Evolutionary conservation across 345 rosid genomes (phyloP).

Genomic region (Zanthoxylum bungeanum): DNA sequence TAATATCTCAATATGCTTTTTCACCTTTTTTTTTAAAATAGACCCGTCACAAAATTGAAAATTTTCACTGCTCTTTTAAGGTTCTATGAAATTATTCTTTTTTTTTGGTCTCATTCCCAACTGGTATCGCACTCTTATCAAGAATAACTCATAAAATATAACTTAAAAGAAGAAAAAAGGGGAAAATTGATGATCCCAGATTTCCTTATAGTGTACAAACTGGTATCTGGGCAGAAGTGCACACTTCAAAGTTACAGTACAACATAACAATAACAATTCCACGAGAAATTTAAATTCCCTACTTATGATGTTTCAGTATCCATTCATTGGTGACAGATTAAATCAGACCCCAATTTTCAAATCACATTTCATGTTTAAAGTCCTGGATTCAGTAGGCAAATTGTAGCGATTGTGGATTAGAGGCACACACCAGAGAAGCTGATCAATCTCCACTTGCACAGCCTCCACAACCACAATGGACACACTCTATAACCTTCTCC

Average conservation of each 20-base stretch:
- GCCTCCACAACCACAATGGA: slow-evolving; percentile 82
- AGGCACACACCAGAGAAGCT: neutral
- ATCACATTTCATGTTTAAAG: neutral
- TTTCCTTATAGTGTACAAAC: neutral
- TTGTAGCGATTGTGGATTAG: no score
- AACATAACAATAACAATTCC: neutral
- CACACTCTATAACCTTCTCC: slow-evolving; percentile 81
- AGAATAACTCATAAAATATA: no score
- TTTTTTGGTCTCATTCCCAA: neutral
- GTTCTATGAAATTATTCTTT: no score
- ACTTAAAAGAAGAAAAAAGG: neutral
- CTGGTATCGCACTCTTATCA: neutral
- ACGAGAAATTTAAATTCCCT: neutral
- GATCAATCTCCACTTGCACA: slow-evolving; percentile 77
- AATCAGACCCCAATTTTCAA: no score
- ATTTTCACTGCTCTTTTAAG: no score
- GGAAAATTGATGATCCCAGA: neutral
- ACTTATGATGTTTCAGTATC: neutral
- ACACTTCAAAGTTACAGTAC: neutral
- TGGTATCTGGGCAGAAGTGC: neutral
- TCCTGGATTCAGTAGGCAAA: no score
- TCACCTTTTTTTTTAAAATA: no score
- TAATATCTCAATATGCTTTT: no score
- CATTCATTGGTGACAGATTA: no score
- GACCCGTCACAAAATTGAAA: no score